Evolutionary conservation across 345 rosid species (phyloP), one percentile per base, ranked within the genome.

Genomic region (Triadica sebifera): DNA sequence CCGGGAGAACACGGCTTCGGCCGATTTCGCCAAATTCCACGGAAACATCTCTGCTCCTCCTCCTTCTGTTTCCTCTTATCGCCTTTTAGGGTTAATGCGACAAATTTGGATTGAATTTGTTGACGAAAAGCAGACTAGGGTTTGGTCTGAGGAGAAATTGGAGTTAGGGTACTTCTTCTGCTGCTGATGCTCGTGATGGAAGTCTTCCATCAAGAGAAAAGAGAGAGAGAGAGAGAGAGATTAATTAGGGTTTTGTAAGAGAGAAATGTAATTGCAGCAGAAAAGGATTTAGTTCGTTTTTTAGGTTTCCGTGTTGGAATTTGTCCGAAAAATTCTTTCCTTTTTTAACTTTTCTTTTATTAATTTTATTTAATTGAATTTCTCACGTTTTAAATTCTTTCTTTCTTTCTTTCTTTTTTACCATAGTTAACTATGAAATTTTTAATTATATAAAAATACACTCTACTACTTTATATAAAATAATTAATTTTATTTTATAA

Each of bases 1-100:
- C 49, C 85, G 83, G 13, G 98, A 86, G 80, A 91, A 85, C 85
- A 83, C 75, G 56, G 84, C 91, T 88, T 91, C 97, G 65, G 91
- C 96, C 72, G 96, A 86, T 67, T 85, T 90, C 45, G 93, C 87
- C 20, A 95, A 77, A 79, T 80, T 81, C 91, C 89, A 90, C 59
- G 83, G 72, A 49, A 83, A 82, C 88, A 90, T 85, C 87, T 63
- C 81, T 5, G 29, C 9, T 46, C 17, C 12, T 52, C 53, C 6
- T 8, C 66, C 34, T 29, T 34, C 5, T 39, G 4, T 74, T 22
- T 6, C 9, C 25, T 3, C 15, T n/a, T 17, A n/a, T 16, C 9
- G 37, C 12, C 24, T 39, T 29, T 29, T 29, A 29, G 34, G 34
- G 34, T 29, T 29, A 29, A 2, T 29, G 34, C 34, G 34, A 29